Evolutionary conservation across 108 stramenopile genomes (phyloP).

Genomic region (Pseudonitzschia multiseries): DNA sequence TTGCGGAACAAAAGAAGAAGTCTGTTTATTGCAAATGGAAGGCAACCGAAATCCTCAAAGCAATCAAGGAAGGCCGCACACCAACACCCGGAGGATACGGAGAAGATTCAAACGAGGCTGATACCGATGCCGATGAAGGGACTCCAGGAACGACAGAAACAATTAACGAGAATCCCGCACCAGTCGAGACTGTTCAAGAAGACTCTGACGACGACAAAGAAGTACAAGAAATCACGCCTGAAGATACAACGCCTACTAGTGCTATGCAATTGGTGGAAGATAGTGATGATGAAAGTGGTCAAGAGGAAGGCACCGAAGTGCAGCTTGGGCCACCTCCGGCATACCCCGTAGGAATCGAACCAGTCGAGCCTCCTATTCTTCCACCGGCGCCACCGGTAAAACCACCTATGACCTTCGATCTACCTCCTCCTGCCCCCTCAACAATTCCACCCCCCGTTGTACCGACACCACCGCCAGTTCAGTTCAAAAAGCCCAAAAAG

Average conservation of each 20-base stretch:
- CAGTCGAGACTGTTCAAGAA: conserved; percentile 21
- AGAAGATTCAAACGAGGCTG: conserved; percentile 29
- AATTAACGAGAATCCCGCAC: not conserved
- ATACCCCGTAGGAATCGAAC: conserved; percentile 26
- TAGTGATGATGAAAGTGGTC: conserved; percentile 37
- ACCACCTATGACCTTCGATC: conserved; percentile 22
- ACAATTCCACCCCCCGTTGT: conserved; percentile 10
- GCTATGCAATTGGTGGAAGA: conserved; percentile 25
- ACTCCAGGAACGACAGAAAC: conserved; percentile 8
- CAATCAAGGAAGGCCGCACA: conserved; percentile 85
- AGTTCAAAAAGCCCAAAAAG: conserved; percentile 31
- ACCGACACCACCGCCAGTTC: conserved; percentile 14
- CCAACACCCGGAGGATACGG: conserved; percentile 81
- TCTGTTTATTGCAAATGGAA: conserved; percentile 90
- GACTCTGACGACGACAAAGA: conserved; percentile 14
- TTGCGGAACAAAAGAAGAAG: conserved; percentile 57
- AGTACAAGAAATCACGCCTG: conserved; percentile 15
- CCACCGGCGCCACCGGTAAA: conserved; percentile 34
- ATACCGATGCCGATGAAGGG: conserved; percentile 31
- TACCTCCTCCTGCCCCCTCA: conserved; percentile 23
- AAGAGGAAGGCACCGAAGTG: conserved; percentile 43
- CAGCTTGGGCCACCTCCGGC: conserved; percentile 49
- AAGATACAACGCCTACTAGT: not conserved
- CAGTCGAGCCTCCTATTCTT: conserved; percentile 21
- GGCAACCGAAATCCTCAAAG: conserved; percentile 92